These are phyloP conservation scores for Nakazawaea wickerhamii DNA, from an alignment of 805 yeast genomes.

Conservation along the genomic window DNA sequence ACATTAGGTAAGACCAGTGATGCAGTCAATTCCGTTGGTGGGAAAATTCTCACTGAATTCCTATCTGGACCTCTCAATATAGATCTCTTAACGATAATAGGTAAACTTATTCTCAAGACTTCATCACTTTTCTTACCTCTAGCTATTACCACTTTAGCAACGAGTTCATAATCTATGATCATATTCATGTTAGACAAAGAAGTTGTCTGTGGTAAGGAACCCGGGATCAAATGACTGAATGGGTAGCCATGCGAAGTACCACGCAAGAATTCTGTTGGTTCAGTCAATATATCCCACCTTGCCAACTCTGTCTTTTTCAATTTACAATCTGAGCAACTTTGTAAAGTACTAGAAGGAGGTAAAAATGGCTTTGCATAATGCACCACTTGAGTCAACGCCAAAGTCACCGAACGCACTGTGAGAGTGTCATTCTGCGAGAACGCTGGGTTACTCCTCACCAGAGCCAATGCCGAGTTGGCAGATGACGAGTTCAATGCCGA, in stretches of 20 bases:
- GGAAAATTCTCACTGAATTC: slow-evolving; percentile 85
- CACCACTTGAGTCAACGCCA: slow-evolving; percentile 69
- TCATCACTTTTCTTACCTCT: slow-evolving; percentile 26
- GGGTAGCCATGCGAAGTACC: slow-evolving; percentile 82
- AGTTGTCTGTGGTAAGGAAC: slow-evolving; percentile 79
- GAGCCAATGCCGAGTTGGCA: slow-evolving; percentile 4
- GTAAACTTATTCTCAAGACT: slow-evolving; percentile 44
- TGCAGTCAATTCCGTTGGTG: slow-evolving; percentile 90
- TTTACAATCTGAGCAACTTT: slow-evolving; percentile 55
- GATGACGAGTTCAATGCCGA: slow-evolving; percentile 1
- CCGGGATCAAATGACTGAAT: slow-evolving; percentile 84
- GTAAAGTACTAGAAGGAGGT: slow-evolving; percentile 43
- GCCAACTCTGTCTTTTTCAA: slow-evolving; percentile 59
- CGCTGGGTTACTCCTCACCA: slow-evolving; percentile 15
- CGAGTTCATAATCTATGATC: slow-evolving; percentile 64
- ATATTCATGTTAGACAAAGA: slow-evolving; percentile 50
- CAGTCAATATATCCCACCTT: slow-evolving; percentile 78
- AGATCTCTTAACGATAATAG: slow-evolving; percentile 71
- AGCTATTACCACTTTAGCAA: slow-evolving; percentile 38
- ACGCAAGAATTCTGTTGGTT: slow-evolving; percentile 48
- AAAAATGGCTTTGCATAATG: slow-evolving; percentile 61
- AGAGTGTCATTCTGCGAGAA: slow-evolving; percentile 32
- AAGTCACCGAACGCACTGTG: slow-evolving; percentile 50
- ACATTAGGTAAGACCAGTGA: slow-evolving; percentile 86
- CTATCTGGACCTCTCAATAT: slow-evolving; percentile 78